phyloP scores from a whole-genome alignment of 2,329 filamentous ascomycete genomes.

The Microdochium bolleyi region DNA sequence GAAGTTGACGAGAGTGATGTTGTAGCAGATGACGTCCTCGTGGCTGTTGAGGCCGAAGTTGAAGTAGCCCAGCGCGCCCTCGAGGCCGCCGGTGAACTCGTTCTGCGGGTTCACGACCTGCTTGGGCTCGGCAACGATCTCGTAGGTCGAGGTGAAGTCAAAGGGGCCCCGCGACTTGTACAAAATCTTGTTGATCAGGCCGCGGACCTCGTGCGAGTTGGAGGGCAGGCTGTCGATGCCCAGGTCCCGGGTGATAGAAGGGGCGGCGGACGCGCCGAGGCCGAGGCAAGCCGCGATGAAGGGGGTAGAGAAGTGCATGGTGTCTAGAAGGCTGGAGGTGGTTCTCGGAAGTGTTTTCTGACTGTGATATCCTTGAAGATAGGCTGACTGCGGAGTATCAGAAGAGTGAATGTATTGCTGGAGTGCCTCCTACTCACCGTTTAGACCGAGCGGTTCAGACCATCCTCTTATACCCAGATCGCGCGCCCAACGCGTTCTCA shows the following conservation, averaged over 20 bases:
- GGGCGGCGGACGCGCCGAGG: not conserved
- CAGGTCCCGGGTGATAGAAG: not conserved
- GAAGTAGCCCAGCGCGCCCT: constrained; percentile 37
- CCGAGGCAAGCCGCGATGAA: not conserved
- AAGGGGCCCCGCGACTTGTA: not conserved
- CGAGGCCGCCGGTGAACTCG: not conserved
- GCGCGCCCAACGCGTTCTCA: not conserved
- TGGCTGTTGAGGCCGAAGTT: constrained; percentile 43
- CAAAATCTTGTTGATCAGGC: not conserved
- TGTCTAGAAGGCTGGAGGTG: too few species aligned
- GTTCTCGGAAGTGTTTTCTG: not conserved
- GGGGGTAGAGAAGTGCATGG: not conserved
- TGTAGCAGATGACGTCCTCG: constrained; percentile 34
- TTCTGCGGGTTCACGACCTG: constrained; percentile 34
- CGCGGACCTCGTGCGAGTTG: not conserved
- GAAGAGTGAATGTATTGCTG: too few species aligned
- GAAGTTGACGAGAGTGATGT: constrained; percentile 42
- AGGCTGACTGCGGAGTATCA: too few species aligned
- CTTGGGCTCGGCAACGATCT: constrained; percentile 34
- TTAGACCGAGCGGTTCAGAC: too few species aligned
- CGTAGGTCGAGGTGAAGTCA: constrained; percentile 35
- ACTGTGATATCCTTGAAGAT: too few species aligned
- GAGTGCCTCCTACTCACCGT: too few species aligned
- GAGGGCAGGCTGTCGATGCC: not conserved
- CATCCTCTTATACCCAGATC: not conserved